Evolutionary conservation across 108 stramenopile species (phyloP).

Genomic region (Fistulifera pelliculosa): DNA sequence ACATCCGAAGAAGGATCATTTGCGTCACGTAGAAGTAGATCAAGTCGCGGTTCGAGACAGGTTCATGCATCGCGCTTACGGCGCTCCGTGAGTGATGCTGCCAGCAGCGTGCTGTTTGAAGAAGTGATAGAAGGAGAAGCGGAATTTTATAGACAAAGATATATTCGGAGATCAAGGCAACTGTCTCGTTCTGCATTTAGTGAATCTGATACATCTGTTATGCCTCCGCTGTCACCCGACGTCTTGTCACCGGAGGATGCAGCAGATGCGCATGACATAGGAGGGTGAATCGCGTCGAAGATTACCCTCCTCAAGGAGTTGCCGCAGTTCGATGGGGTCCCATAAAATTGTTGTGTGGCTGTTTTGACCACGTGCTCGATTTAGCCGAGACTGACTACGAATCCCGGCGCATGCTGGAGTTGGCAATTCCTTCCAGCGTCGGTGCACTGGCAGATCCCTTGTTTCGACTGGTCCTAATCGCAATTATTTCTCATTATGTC

Average conservation of each 20-base stretch:
- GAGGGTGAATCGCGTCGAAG: slow-evolving; percentile 10
- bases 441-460: slow-evolving; percentile 32
- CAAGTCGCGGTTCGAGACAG: too few species aligned
- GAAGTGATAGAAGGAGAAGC: slow-evolving; percentile 11
- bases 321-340: neutral
- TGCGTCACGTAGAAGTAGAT: too few species aligned
- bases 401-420: slow-evolving; percentile 15
- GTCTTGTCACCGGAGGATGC: slow-evolving; percentile 49
- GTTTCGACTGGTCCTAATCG: slow-evolving; percentile 22
- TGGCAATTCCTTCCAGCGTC: slow-evolving; percentile 26
- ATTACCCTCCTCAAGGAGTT: neutral
- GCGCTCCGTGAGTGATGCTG: slow-evolving; percentile 28
- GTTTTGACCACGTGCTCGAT: slow-evolving; percentile 14
- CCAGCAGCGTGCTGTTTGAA: slow-evolving; percentile 25
- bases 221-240: slow-evolving; percentile 32
- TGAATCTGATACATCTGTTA: slow-evolving; percentile 10
- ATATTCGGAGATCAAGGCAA: slow-evolving; percentile 5
- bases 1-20: too few species aligned
- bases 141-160: slow-evolving; percentile 8
- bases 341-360: too few species aligned
- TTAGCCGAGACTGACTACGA: slow-evolving; percentile 30
- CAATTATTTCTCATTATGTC: slow-evolving; percentile 38
- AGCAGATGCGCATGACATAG: slow-evolving; percentile 44
- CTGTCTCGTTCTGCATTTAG: neutral
- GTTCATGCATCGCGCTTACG: too few species aligned